A percentile compares a stretch with the other conserved stretches of the same genome.
These are phyloP conservation scores for Raddia guianensis DNA, from an alignment of 176 grass and related monocot species.

Conservation along the genomic window DNA sequence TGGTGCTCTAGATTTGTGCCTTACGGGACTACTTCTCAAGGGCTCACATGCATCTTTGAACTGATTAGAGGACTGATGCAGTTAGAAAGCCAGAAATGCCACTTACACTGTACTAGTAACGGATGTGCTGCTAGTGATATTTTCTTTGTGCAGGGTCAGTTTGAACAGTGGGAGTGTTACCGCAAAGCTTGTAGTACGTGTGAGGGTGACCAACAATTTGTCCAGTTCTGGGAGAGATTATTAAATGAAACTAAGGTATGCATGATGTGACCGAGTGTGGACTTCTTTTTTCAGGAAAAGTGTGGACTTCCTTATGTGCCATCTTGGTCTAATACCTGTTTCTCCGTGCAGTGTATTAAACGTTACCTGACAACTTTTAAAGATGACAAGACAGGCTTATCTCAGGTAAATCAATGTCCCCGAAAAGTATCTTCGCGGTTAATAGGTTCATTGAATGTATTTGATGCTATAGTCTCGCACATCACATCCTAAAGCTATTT, in stretches of 20 bases:
- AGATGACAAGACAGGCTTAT: not conserved
- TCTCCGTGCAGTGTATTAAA: constrained; percentile 21
- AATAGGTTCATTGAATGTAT: not conserved
- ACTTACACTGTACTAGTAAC: not conserved
- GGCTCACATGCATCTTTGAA: too few relatives aligned
- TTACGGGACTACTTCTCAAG: too few relatives aligned
- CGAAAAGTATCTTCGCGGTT: not conserved
- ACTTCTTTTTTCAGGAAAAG: too few relatives aligned
- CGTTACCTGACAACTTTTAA: accelerated
- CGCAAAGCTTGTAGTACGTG: not conserved
- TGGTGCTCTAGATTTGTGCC: too few relatives aligned
- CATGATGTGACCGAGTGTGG: not conserved
- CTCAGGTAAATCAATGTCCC: not conserved
- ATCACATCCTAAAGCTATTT: not conserved
- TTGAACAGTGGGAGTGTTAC: constrained; percentile 2
- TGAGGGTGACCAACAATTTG: constrained; percentile 16
- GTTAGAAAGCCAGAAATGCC: too few relatives aligned
- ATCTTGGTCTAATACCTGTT: constrained; percentile 13
- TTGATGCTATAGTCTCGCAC: not conserved
- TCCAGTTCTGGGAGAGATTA: constrained; percentile 21
- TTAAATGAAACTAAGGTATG: constrained; percentile 13
- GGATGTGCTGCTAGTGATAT: not conserved
- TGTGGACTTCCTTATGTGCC: not conserved
- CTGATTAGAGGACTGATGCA: not conserved
- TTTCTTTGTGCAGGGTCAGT: constrained; percentile 25